phyloP scores from a whole-genome alignment of 306 rosid genomes.

The Rubus idaeus region DNA sequence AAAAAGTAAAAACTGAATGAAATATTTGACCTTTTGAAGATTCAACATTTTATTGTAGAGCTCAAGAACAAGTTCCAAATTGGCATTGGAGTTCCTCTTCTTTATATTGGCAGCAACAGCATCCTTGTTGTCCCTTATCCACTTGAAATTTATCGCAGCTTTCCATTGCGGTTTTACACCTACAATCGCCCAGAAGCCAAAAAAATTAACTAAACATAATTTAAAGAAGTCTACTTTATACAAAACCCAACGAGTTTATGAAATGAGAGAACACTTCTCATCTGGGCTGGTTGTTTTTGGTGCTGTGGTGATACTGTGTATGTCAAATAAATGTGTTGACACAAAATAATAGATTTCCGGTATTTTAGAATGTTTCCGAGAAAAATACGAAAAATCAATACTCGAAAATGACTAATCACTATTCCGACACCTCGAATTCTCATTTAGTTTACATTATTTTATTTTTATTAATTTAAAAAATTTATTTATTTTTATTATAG shows the following conservation, averaged over 20 bases:
- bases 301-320: conserved; percentile 16
- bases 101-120: conserved; percentile 62
- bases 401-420: no score
- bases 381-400: no score
- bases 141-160: conserved; percentile 87
- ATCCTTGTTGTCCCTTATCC: conserved; percentile 90
- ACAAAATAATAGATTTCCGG: no score
- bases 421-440: no score
- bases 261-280: conserved; percentile 47
- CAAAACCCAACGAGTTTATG: not conserved
- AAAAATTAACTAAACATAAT: not conserved
- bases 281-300: conserved; percentile 21
- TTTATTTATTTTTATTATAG: no score
- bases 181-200: conserved; percentile 23
- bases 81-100: conserved; percentile 72
- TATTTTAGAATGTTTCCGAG: no score
- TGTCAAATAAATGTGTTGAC: no score
- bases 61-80: conserved; percentile 76
- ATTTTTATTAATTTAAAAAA: no score
- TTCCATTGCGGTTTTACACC: conserved; percentile 77
- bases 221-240: not conserved
- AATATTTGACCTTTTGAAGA: conserved; percentile 80
- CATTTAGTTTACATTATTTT: no score
- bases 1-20: not conserved
- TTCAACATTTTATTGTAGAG: conserved; percentile 63